Evolutionary conservation across 1,284 basidiomycete species (phyloP).

Genomic region (Ustilago hordei): DNA sequence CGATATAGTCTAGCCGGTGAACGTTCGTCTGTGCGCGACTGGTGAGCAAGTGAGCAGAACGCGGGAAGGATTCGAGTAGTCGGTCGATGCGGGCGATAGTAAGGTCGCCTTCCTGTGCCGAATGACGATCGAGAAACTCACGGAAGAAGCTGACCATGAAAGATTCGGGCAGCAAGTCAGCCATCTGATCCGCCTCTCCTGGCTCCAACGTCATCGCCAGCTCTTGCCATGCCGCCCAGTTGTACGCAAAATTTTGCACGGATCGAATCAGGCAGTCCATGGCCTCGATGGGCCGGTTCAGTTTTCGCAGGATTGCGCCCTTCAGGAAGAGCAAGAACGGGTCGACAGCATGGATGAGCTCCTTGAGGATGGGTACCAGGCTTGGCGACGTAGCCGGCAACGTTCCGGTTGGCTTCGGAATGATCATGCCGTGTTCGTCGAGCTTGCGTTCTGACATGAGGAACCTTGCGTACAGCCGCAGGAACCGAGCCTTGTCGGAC

Average conservation of each 20-base stretch:
- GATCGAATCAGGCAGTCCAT: slow-evolving; percentile 84
- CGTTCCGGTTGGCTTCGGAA: slow-evolving; percentile 48
- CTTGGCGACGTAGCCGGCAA: slow-evolving; percentile 45
- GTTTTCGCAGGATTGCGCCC: slow-evolving; percentile 64
- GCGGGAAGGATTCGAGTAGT: slow-evolving; percentile 83
- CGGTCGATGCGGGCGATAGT: slow-evolving; percentile 60
- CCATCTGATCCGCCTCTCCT: slow-evolving; percentile 52
- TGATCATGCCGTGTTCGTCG: slow-evolving; percentile 56
- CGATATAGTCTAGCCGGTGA: slow-evolving; percentile 53
- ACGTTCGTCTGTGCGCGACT: slow-evolving; percentile 59
- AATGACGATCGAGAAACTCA: slow-evolving; percentile 86
- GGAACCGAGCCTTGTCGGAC: slow-evolving; percentile 77
- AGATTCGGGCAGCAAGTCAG: slow-evolving; percentile 79
- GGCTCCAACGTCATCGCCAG: slow-evolving; percentile 63
- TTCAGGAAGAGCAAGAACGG: slow-evolving; percentile 66
- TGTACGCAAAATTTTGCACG: slow-evolving; percentile 86
- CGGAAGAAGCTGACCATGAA: slow-evolving; percentile 85
- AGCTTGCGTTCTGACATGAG: slow-evolving; percentile 71
- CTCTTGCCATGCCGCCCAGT: slow-evolving; percentile 88
- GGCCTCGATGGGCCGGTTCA: slow-evolving; percentile 75
- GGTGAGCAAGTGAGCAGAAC: slow-evolving; percentile 83
- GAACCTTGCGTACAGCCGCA: slow-evolving; percentile 84
- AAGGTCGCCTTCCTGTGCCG: slow-evolving; percentile 71
- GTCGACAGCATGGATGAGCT: slow-evolving; percentile 59
- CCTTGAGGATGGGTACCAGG: slow-evolving; percentile 56